These are phyloP conservation scores for Xerocomus cyaneibrunnescens DNA, from an alignment of 1,284 basidiomycete genomes.

Conservation along the genomic window DNA sequence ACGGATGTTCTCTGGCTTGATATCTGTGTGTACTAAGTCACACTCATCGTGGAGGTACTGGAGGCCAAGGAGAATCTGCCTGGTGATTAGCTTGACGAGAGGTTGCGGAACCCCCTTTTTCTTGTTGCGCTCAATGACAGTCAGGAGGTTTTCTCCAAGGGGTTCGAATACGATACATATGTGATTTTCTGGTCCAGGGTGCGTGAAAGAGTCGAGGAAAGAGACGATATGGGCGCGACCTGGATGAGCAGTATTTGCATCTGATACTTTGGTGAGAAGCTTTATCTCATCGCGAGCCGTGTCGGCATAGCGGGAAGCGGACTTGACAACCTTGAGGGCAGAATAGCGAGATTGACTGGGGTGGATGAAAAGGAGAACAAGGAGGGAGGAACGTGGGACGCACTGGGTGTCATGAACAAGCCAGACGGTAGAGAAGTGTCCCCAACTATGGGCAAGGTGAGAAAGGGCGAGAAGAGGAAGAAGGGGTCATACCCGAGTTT, in stretches of 20 bases:
- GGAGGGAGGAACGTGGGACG: constrained; percentile 33
- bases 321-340: constrained; percentile 91
- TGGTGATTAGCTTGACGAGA: constrained; percentile 81
- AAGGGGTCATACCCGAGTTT: constrained; percentile 69
- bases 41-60: constrained; percentile 91
- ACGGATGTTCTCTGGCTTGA: constrained; percentile 92
- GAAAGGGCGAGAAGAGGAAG: constrained; percentile 17
- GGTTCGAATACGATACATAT: constrained; percentile 93
- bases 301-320: constrained; percentile 81
- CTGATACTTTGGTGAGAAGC: constrained; percentile 74
- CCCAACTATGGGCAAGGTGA: constrained; percentile 61
- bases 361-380: constrained; percentile 15
- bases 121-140: constrained; percentile 84
- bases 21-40: constrained; percentile 84
- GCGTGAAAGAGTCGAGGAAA: constrained; percentile 84
- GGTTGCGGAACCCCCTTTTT: constrained; percentile 79
- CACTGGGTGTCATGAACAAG: constrained; percentile 73
- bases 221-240: constrained; percentile 77
- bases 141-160: constrained; percentile 84
- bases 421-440: constrained; percentile 89
- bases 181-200: constrained; percentile 67
- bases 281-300: constrained; percentile 92
- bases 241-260: constrained; percentile 67
- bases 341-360: constrained; percentile 67
- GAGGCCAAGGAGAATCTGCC: constrained; percentile 83